Percentiles rank a stretch among this genome's conserved stretches.
phyloP scores from a whole-genome alignment of 352 stramenopile genomes.

The Globisporangium recalcitrans region DNA sequence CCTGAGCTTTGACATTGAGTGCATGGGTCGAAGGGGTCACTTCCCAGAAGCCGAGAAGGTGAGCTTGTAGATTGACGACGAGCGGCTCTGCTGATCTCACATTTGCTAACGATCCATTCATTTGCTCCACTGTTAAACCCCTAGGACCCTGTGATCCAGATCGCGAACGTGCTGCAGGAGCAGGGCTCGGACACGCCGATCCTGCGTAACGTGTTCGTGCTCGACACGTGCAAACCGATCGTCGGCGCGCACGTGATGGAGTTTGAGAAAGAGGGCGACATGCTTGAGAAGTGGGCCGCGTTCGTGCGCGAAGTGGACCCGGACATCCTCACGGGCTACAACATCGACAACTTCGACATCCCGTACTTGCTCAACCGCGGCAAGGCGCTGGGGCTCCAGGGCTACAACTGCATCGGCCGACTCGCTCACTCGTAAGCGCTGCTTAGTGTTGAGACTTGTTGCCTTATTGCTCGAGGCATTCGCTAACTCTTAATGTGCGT shows the following conservation, averaged over 20 bases:
- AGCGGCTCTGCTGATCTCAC: neutral
- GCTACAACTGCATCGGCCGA: conserved; percentile 78
- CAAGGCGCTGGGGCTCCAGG: conserved; percentile 87
- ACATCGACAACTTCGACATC: conserved; percentile 99
- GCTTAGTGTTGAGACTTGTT: neutral
- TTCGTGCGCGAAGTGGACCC: conserved; percentile 96
- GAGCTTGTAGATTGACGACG: neutral
- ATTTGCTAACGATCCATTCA: neutral
- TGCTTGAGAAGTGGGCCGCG: conserved; percentile 96
- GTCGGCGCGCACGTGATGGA: conserved; percentile 97
- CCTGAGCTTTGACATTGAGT: conserved; percentile 99
- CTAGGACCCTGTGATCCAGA: conserved; percentile 99
- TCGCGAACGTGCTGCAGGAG: conserved; percentile 95
- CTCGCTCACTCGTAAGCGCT: conserved; percentile 77
- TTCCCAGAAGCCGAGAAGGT: conserved; percentile 84
- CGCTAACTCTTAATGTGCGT: neutral
- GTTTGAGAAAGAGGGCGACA: conserved; percentile 93
- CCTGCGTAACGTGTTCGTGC: conserved; percentile 96
- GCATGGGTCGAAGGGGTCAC: conserved; percentile 95
- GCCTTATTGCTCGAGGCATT: neutral
- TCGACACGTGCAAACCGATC: conserved; percentile 97
- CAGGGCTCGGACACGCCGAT: conserved; percentile 62
- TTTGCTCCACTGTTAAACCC: neutral
- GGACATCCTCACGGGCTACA: conserved; percentile 99
- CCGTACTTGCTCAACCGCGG: conserved; percentile 98